A percentile compares a stretch with the other conserved stretches of the same genome.
phyloP scores from a whole-genome alignment of 805 yeast species.

The Ogataea corticis region DNA sequence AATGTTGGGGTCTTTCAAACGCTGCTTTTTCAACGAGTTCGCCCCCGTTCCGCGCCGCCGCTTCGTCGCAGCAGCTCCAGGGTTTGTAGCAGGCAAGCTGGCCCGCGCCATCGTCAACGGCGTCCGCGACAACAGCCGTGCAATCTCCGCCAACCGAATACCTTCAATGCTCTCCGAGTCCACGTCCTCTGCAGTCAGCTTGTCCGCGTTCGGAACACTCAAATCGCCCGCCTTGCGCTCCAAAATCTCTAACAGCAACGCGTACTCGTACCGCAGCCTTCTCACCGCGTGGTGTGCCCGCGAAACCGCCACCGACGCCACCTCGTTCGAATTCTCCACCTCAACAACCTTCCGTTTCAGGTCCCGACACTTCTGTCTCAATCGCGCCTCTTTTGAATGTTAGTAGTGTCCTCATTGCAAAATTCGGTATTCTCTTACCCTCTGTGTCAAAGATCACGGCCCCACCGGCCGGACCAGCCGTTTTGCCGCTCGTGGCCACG shows the following conservation, averaged over 20 bases:
- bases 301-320: conserved; percentile 70
- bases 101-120: conserved; percentile 27
- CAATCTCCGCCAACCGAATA: conserved; percentile 29
- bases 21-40: conserved; percentile 30
- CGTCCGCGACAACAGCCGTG: conserved; percentile 28
- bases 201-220: conserved; percentile 27
- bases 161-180: conserved; percentile 31
- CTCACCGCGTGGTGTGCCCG: conserved; percentile 76
- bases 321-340: conserved; percentile 76
- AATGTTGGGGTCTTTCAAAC: conserved; percentile 72
- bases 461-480: neutral
- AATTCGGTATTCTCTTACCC: no score
- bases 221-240: conserved; percentile 51
- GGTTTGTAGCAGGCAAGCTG: conserved; percentile 12
- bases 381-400: conserved; percentile 34
- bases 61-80: conserved; percentile 23
- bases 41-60: conserved; percentile 34
- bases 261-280: conserved; percentile 79
- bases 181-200: conserved; percentile 25
- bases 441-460: conserved; percentile 14
- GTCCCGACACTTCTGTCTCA: conserved; percentile 68
- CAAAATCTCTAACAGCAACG: conserved; percentile 74
- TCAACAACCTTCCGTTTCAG: conserved; percentile 67
- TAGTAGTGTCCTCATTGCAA: conserved; percentile 2
- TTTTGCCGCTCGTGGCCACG: neutral